Evolutionary conservation across 305 asterid species (phyloP), one percentile per base, ranked within the genome.

Genomic region (Ruellia speciosa): DNA sequence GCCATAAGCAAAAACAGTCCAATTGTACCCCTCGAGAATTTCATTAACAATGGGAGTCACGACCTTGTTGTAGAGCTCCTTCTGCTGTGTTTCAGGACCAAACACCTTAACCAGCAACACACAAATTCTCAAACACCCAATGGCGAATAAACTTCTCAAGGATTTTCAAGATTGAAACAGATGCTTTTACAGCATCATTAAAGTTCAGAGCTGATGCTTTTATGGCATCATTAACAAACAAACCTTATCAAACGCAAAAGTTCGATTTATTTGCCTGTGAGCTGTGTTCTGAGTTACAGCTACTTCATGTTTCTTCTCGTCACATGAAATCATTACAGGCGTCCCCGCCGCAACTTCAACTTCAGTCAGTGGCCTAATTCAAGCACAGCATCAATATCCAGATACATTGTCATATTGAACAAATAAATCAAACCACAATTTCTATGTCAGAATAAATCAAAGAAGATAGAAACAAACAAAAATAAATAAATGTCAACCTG

Each of bases 1-100:
- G 50, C 87, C 84, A 20, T 78, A 78, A 18, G 87, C 87, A 37
- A 78, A 75, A 34, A 81, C 71, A 19, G 87, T 81, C 70, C 87
- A 80, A 43, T 66, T 80, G 73, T 77, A 77, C 49, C 87, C 87
- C 58, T 77, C 77, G 2, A 80, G 70, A 28, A 71, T 81, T 54
- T 80, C 87, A 20, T 46, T 31, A 7, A 81, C 72, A 20, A 73
- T 55, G 14, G 84, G 84, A 18, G 72, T 63, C 19, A 81, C 82
- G 37, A 76, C 77, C 39, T 68, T 69, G 60, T 75, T 71, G 69
- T 77, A 81, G 35, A 81, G 43, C 35, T 75, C 78, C 53, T 67
- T 53, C 72, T 81, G 87, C 66, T 73, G 66, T 7, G 75, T 63
- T 2, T 63, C 50, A 8, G 84, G 84, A 52, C 82, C 78, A 70